A percentile compares a stretch with the other conserved stretches of the same genome.
Conservation (phyloP, 768 basidiomycete species). For the Mycena galericulata region DNA sequence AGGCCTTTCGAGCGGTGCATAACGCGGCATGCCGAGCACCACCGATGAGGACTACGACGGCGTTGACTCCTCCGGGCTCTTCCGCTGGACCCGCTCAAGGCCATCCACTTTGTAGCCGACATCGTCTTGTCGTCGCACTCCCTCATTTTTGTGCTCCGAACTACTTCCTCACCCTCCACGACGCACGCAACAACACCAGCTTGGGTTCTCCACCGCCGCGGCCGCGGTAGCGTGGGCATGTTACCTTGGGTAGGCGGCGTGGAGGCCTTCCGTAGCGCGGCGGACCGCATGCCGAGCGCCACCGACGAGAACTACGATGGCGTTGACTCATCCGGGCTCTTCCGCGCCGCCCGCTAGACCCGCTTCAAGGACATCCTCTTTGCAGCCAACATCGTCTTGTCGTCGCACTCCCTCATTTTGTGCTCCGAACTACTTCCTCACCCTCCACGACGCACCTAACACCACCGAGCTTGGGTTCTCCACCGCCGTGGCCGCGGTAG, state of each 20-base stretch:
- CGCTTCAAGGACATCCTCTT: slow-evolving; percentile 35
- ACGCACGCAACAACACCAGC: slow-evolving; percentile 44
- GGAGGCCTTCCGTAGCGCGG: slow-evolving; percentile 62
- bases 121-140: slow-evolving; percentile 20
- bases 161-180: slow-evolving; percentile 24
- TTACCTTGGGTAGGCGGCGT: slow-evolving; percentile 65
- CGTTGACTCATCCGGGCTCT: no score
- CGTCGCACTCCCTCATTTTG: slow-evolving; percentile 28
- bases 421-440: slow-evolving; percentile 28
- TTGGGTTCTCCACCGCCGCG: slow-evolving; percentile 48
- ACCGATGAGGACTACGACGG: slow-evolving; percentile 62
- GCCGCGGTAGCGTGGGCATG: slow-evolving; percentile 31
- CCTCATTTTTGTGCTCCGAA: slow-evolving; percentile 29
- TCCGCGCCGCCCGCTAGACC: slow-evolving; percentile 23
- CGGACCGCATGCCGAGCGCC: slow-evolving; percentile 54
- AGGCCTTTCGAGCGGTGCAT: slow-evolving; percentile 66
- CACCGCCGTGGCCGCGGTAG: slow-evolving; percentile 48
- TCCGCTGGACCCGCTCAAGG: slow-evolving; percentile 21
- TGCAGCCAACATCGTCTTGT: slow-evolving; percentile 22
- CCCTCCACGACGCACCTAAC: slow-evolving; percentile 33
- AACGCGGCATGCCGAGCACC: slow-evolving; percentile 54
- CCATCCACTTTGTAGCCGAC: slow-evolving; percentile 31
- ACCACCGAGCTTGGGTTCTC: slow-evolving; percentile 49
- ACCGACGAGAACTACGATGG: slow-evolving; percentile 62
- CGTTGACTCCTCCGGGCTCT: no score